Evolutionary conservation across 2,329 filamentous ascomycete species (phyloP), one percentile per base, ranked within the genome.

Genomic region (Pleoardoris graminearum): DNA sequence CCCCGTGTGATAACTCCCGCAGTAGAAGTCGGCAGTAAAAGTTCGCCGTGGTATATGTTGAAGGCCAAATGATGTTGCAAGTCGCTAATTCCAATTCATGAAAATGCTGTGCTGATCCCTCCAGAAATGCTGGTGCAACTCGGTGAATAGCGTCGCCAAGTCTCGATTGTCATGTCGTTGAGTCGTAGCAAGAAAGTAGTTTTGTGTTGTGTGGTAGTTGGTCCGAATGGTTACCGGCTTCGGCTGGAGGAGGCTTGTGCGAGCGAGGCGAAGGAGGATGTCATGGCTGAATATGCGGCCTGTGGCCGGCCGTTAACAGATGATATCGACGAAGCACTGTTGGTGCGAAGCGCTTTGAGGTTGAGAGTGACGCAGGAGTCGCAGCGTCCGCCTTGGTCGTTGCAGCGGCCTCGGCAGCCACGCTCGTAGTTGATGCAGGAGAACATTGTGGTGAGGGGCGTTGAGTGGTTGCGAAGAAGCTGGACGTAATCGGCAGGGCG

Each of bases 381-480:
- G 57, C 73, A 76, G 29, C 72, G 72, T 48, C 67, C 72, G 50
- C 65, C 63, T 47, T 65, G 59, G 38, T 56, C 47, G 56, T 75
- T 76, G 70, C 70, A 74, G 51, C 73, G 73, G 48, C 73, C 73
- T 39, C 73, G 70, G 71, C 73, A 76, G 60, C 73, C 73, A 25
- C 73, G 72, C 57, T 76, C 73, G 70, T 76, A 76, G 69, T 76
- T 76, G 67, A 70, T 68, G 60, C 73, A 76, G 37, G 73, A 76
- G 71, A 75, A 75, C 73, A 76, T 76, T 51, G 45, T 70, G 66
- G 38, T 45, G 21, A 48, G 42, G 46, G 44, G 59, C 44, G 37
- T 25, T 30, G 48, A 12, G 54, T 22, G 27, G 3, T 39, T 27
- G 23, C 33, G 23, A 10, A 30, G 22, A 38, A 50, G 30, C 42